Conservation (phyloP, 768 basidiomycete genomes). For the Sistotremastrum suecicum region DNA sequence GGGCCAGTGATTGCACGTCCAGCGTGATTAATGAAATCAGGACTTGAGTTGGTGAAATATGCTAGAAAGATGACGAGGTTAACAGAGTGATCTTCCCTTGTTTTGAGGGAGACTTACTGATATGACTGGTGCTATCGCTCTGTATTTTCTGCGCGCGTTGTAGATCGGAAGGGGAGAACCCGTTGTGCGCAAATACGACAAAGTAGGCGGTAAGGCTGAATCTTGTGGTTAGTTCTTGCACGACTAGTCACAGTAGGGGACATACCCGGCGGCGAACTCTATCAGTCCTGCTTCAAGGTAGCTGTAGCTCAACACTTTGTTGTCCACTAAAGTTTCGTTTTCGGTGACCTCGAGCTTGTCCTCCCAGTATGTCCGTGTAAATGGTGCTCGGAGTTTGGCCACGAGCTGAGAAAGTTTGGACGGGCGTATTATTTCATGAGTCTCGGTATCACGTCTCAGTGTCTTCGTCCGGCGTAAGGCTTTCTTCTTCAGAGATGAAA, state of each 20-base stretch:
- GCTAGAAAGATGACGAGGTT: no score
- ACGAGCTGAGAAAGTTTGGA: slow-evolving; percentile 25
- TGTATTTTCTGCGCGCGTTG: slow-evolving; percentile 28
- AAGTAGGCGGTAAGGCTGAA: slow-evolving; percentile 55
- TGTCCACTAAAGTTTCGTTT: slow-evolving; percentile 46
- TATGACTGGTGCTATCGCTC: slow-evolving; percentile 1
- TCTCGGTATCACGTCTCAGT: slow-evolving; percentile 38
- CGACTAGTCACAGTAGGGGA: slow-evolving; percentile 1
- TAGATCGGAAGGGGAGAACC: slow-evolving; percentile 47
- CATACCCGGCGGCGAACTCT: slow-evolving; percentile 42
- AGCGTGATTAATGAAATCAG: slow-evolving; percentile 39
- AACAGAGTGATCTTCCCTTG: no score
- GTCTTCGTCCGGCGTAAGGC: slow-evolving; percentile 45
- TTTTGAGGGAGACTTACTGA: background rate
- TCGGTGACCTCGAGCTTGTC: slow-evolving; percentile 38
- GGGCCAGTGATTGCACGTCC: slow-evolving; percentile 31
- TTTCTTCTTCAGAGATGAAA: slow-evolving; percentile 36
- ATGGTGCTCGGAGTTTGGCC: slow-evolving; percentile 32
- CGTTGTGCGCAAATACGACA: slow-evolving; percentile 47
- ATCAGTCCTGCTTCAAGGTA: slow-evolving; percentile 55
- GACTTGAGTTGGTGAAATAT: slow-evolving; percentile 34
- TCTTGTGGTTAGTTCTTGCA: no score
- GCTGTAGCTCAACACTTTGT: slow-evolving; percentile 47
- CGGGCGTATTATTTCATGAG: slow-evolving; percentile 27
- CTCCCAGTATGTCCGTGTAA: slow-evolving; percentile 46